Conservation (phyloP, 257 asterid genomes). For the Ballota nigra region DNA sequence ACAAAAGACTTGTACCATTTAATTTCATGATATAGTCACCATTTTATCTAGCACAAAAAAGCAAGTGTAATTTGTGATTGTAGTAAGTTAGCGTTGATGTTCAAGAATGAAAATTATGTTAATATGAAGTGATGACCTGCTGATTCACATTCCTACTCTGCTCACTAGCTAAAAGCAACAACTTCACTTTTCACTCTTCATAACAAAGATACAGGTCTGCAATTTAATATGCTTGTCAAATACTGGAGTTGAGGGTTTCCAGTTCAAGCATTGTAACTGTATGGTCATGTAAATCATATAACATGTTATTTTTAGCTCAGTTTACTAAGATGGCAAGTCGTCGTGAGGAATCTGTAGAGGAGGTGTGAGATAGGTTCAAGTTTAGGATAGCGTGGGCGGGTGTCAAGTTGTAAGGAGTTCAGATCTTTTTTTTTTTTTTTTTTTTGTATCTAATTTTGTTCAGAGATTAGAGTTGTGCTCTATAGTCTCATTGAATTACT, state of each 20-base stretch:
- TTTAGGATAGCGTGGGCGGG: too few species aligned
- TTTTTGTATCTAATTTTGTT: too few species aligned
- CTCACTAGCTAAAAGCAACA: neutral
- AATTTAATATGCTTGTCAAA: neutral
- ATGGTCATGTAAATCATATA: neutral
- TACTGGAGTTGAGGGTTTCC: too few species aligned
- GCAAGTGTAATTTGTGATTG: slow-evolving; percentile 1
- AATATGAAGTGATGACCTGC: slow-evolving; percentile 16
- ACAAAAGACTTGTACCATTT: neutral
- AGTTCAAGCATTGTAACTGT: neutral
- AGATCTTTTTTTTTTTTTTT: too few species aligned
- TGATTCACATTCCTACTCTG: slow-evolving; percentile 2
- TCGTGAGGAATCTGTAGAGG: too few species aligned
- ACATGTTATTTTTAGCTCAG: slow-evolving; percentile 7
- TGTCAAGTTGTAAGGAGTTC: too few species aligned
- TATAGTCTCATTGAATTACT: too few species aligned
- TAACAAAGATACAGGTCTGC: neutral
- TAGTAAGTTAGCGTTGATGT: slow-evolving; percentile 5
- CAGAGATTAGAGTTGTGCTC: too few species aligned
- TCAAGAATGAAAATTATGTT: neutral
- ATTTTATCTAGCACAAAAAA: slow-evolving; percentile 9
- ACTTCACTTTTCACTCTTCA: neutral
- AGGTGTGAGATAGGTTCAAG: too few species aligned
- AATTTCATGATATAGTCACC: neutral
- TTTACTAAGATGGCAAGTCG: neutral